Evolutionary conservation across 2,329 filamentous ascomycete species (phyloP).

Genomic region (Pseudopyrenochaeta lycopersici): DNA sequence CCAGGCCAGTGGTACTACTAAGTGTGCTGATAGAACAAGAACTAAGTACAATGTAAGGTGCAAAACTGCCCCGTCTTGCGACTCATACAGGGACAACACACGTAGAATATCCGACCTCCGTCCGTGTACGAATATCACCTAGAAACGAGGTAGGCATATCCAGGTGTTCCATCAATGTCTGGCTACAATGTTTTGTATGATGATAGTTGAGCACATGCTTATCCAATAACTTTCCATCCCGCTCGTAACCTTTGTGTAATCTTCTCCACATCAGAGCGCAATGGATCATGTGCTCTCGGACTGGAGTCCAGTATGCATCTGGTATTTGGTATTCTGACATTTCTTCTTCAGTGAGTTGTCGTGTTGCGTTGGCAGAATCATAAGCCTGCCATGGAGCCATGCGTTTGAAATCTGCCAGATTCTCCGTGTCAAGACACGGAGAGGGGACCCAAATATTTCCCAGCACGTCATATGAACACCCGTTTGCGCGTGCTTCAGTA

Average conservation of each 20-base stretch:
- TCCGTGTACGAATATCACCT: neutral
- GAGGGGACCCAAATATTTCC: neutral
- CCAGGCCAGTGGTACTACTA: no score
- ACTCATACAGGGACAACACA: neutral
- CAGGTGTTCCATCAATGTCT: neutral
- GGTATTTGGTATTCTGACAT: slow-evolving; percentile 10
- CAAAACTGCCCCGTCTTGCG: neutral
- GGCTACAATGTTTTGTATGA: neutral
- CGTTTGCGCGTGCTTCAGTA: neutral
- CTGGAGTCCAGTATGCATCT: slow-evolving; percentile 10
- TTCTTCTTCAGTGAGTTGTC: slow-evolving; percentile 8
- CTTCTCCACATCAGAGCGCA: neutral
- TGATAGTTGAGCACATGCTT: neutral
- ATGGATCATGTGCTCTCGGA: slow-evolving; percentile 7
- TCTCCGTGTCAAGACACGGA: neutral
- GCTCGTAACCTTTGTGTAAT: neutral
- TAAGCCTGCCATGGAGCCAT: neutral
- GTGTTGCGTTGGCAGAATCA: slow-evolving; percentile 10
- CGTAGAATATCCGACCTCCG: neutral
- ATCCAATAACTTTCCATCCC: neutral
- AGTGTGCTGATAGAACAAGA: no score
- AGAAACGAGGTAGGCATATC: neutral
- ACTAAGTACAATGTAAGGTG: no score
- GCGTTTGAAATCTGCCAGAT: neutral
- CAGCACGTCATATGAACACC: neutral